A percentile compares a stretch with the other conserved stretches of the same genome.
Conservation (phyloP, 805 yeast genomes). For the Myxozyma neotropica region DNA sequence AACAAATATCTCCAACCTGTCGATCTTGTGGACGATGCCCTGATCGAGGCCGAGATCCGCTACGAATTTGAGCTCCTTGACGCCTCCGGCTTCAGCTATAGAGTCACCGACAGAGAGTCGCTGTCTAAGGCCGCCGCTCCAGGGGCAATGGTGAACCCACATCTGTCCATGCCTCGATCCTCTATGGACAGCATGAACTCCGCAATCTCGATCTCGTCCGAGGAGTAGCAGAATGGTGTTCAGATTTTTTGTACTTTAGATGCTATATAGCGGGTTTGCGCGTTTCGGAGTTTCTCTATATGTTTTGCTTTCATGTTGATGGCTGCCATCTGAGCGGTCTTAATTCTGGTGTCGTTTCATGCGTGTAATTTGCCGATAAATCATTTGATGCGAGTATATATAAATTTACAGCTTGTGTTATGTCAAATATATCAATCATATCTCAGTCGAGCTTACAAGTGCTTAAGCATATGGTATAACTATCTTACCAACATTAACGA, state of each 20-base stretch:
- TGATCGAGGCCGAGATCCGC: conserved; percentile 2
- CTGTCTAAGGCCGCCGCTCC: conserved; percentile 1
- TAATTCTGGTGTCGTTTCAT: no score
- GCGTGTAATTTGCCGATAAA: neutral
- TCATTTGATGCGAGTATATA: no score
- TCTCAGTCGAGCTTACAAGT: no score
- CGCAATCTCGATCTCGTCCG: neutral
- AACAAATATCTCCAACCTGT: conserved; percentile 16
- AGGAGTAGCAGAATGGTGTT: neutral
- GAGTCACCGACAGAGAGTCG: conserved; percentile 1
- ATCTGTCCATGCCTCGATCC: conserved; percentile 10
- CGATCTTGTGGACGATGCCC: conserved; percentile 16
- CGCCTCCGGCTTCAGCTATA: conserved; percentile 11
- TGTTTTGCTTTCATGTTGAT: no score
- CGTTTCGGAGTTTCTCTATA: no score
- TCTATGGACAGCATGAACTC: conserved; percentile 15
- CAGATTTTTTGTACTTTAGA: no score
- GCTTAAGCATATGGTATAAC: no score
- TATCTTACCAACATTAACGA: neutral
- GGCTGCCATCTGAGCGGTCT: no score
- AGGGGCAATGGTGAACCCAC: conserved; percentile 17
- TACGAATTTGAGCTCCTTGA: conserved; percentile 15
- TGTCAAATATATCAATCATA: no score
- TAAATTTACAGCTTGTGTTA: no score
- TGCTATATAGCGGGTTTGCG: no score